Percentiles rank a stretch among this genome's conserved stretches.
These are phyloP conservation scores for Ustilago trichophora DNA, from an alignment of 1,284 basidiomycete genomes.

Conservation along the genomic window DNA sequence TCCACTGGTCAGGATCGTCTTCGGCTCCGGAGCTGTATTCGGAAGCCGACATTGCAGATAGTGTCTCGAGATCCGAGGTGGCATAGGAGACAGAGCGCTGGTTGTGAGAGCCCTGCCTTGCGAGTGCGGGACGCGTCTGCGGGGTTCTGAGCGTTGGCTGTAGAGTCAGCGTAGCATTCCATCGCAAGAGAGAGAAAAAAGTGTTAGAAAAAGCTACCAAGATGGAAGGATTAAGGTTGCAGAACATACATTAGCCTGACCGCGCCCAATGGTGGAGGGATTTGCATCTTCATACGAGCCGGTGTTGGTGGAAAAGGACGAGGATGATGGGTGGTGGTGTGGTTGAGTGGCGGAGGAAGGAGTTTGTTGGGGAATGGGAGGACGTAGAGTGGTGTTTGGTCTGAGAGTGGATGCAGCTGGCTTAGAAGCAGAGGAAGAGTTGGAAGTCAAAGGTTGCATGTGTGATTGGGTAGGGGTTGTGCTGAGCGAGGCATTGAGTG, in stretches of 20 bases:
- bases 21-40: constrained; percentile 57
- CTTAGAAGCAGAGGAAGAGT: constrained; percentile 29
- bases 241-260: constrained; percentile 28
- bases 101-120: constrained; percentile 33
- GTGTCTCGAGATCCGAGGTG: constrained; percentile 53
- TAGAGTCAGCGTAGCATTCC: too few relatives aligned
- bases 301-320: constrained; percentile 20
- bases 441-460: constrained; percentile 21
- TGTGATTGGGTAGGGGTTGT: constrained; percentile 52
- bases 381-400: constrained; percentile 25
- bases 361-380: constrained; percentile 28
- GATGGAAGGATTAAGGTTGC: too few relatives aligned
- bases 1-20: constrained; percentile 38
- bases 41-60: constrained; percentile 50
- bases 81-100: constrained; percentile 53
- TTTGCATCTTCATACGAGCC: constrained; percentile 28
- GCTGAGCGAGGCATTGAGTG: constrained; percentile 43
- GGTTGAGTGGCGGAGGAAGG: not conserved
- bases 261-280: constrained; percentile 26
- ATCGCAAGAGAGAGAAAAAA: too few relatives aligned
- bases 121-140: constrained; percentile 23
- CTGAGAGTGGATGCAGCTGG: constrained; percentile 17
- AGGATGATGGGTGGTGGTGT: constrained; percentile 20
- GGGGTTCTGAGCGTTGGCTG: constrained; percentile 18
- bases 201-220: too few relatives aligned